Conservation (phyloP, 257 asterid genomes). For the Plantago elongata region DNA sequence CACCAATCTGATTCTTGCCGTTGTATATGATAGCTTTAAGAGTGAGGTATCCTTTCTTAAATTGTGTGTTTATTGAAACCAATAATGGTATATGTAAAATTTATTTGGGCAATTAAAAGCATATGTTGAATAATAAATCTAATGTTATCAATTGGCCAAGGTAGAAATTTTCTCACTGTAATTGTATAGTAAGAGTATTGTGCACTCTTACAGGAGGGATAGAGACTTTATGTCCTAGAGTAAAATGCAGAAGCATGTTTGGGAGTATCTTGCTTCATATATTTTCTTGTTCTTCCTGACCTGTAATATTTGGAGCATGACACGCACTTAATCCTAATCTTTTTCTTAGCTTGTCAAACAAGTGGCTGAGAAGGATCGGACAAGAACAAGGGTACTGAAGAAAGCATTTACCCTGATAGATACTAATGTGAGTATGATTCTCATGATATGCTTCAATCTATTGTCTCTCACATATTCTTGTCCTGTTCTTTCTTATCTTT, state of each 20-base stretch:
- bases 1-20: conserved; percentile 98
- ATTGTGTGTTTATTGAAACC: conserved; percentile 8
- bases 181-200: conserved; percentile 7
- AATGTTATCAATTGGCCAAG: conserved; percentile 1
- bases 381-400: conserved; percentile 67
- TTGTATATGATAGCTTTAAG: conserved; percentile 97
- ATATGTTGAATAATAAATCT: neutral
- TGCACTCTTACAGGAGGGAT: neutral
- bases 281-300: neutral
- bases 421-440: conserved; percentile 47
- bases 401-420: conserved; percentile 82
- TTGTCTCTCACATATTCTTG: conserved; percentile 5
- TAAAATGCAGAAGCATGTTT: conserved; percentile 16
- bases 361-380: conserved; percentile 73
- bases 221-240: conserved; percentile 7
- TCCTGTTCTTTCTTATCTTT: conserved; percentile 7
- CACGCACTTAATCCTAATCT: conserved; percentile 16
- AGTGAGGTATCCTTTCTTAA: conserved; percentile 53
- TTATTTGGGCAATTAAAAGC: conserved; percentile 7
- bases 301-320: conserved; percentile 8
- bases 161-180: conserved; percentile 7
- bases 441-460: neutral
- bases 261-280: conserved; percentile 10
- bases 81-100: conserved; percentile 9
- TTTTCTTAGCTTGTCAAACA: conserved; percentile 77